phyloP scores from a whole-genome alignment of 129 eudicot genomes.

The Chrysanthemum seticuspe region DNA sequence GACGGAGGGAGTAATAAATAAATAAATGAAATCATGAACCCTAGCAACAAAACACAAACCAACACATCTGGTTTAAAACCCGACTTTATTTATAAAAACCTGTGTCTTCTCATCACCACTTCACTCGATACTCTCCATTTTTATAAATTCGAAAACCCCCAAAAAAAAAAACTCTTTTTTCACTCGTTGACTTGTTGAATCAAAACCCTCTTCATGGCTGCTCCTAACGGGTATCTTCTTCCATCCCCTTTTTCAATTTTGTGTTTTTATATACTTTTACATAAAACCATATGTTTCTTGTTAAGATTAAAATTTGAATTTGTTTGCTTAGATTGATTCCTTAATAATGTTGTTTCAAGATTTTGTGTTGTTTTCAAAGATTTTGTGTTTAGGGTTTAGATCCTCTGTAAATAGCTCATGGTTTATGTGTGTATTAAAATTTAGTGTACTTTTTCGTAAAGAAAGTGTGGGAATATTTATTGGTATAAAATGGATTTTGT shows the following conservation, averaged over 20 bases:
- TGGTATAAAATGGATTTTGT: not conserved
- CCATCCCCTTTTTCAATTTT: not conserved
- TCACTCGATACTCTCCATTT: not conserved
- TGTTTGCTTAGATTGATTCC: not conserved
- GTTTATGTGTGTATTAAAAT: not conserved
- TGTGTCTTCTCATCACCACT: not conserved
- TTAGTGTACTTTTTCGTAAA: not conserved
- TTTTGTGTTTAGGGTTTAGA: not conserved
- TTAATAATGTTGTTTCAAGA: not conserved
- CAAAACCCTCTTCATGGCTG: slow-evolving; percentile 2
- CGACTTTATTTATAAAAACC: not conserved
- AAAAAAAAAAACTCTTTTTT: not conserved
- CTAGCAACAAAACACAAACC: too few species aligned
- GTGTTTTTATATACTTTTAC: not conserved
- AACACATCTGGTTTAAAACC: too few species aligned
- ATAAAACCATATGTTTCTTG: slow-evolving; percentile 2
- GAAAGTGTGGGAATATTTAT: too few species aligned
- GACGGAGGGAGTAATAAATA: too few species aligned
- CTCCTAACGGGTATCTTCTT: slow-evolving; percentile 7
- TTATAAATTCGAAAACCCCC: not conserved
- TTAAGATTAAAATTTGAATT: too few species aligned
- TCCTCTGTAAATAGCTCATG: slow-evolving; percentile 10
- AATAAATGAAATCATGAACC: too few species aligned
- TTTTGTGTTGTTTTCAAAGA: not conserved
- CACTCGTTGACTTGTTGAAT: not conserved